These are phyloP conservation scores for Moelleriella libera DNA, from an alignment of 2,329 filamentous ascomycete genomes.

Conservation along the genomic window DNA sequence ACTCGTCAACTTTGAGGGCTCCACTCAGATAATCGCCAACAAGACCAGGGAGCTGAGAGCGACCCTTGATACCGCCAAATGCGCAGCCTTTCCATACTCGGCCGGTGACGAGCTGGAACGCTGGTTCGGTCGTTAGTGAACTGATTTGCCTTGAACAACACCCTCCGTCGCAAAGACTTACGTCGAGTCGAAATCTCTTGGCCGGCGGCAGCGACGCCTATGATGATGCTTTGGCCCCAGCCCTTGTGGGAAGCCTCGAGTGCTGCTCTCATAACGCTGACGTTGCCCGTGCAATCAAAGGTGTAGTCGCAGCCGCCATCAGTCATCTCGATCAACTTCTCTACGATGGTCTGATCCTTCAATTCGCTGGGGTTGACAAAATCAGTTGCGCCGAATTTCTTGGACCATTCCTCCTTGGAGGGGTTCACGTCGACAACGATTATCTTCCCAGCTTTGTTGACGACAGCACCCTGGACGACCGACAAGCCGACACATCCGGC, in stretches of 20 bases:
- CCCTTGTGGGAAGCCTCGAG: conserved; percentile 98
- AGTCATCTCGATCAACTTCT: conserved; percentile 92
- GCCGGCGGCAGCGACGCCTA: conserved; percentile 89
- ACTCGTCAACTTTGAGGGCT: conserved; percentile 94
- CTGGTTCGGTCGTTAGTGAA: conserved; percentile 27
- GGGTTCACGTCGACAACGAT: conserved; percentile 71
- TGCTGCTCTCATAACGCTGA: conserved; percentile 86
- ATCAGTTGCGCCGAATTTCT: conserved; percentile 91
- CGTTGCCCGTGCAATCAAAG: conserved; percentile 97
- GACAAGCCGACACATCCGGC: conserved; percentile 91
- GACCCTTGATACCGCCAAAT: conserved; percentile 96
- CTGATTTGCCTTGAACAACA: neutral
- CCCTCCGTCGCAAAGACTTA: conserved; percentile 34
- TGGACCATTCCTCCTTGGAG: conserved; percentile 77
- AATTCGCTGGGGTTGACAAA: conserved; percentile 89
- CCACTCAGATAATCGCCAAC: conserved; percentile 83
- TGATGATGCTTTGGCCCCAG: conserved; percentile 96
- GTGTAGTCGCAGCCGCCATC: conserved; percentile 98
- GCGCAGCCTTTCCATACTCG: conserved; percentile 97
- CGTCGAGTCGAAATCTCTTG: conserved; percentile 91
- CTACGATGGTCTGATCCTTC: conserved; percentile 67
- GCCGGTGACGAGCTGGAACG: conserved; percentile 96
- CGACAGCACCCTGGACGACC: conserved; percentile 85
- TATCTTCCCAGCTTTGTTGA: conserved; percentile 66
- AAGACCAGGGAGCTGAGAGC: conserved; percentile 75